phyloP scores from a whole-genome alignment of 495 filamentous ascomycete species.

The Penicillium salamii region DNA sequence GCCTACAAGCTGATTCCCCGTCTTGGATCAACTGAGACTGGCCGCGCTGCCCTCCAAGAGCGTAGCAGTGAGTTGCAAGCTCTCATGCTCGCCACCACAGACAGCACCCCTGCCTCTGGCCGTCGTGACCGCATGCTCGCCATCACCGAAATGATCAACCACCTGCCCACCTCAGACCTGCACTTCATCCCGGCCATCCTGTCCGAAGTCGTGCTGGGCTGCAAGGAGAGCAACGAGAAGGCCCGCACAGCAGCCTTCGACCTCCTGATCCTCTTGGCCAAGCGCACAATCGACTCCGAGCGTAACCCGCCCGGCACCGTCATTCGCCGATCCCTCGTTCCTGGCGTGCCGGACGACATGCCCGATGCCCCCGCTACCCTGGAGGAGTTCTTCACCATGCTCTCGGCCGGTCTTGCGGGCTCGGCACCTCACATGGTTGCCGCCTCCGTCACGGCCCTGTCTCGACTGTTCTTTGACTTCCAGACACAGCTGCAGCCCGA shows the following conservation, averaged over 20 bases:
- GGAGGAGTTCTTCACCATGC: slow-evolving; percentile 98
- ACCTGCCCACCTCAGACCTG: slow-evolving; percentile 69
- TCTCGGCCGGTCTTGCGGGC: slow-evolving; percentile 90
- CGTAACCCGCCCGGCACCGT: slow-evolving; percentile 59
- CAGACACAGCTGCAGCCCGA: slow-evolving; percentile 52
- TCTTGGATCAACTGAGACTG: slow-evolving; percentile 73
- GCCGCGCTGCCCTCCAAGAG: slow-evolving; percentile 65
- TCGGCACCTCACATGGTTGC: slow-evolving; percentile 92
- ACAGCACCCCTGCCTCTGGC: slow-evolving; percentile 80
- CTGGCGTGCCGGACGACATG: slow-evolving; percentile 76
- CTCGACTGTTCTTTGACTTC: slow-evolving; percentile 89
- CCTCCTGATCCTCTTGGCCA: slow-evolving; percentile 82
- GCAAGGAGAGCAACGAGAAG: slow-evolving; percentile 96
- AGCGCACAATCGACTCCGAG: slow-evolving; percentile 62
- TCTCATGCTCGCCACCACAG: slow-evolving; percentile 70
- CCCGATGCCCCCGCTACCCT: slow-evolving; percentile 73
- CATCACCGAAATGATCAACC: slow-evolving; percentile 71
- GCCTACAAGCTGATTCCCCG: slow-evolving; percentile 96
- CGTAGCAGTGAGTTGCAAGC: slow-evolving; percentile 73
- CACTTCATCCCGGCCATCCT: slow-evolving; percentile 91
- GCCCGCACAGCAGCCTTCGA: slow-evolving; percentile 86
- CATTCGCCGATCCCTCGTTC: slow-evolving; percentile 79
- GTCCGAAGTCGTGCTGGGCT: slow-evolving; percentile 88
- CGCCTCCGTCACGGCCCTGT: slow-evolving; percentile 87
- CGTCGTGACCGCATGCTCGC: slow-evolving; percentile 81